These are phyloP conservation scores for Calophaca sinica DNA, from an alignment of 306 rosid genomes.

Conservation along the genomic window DNA sequence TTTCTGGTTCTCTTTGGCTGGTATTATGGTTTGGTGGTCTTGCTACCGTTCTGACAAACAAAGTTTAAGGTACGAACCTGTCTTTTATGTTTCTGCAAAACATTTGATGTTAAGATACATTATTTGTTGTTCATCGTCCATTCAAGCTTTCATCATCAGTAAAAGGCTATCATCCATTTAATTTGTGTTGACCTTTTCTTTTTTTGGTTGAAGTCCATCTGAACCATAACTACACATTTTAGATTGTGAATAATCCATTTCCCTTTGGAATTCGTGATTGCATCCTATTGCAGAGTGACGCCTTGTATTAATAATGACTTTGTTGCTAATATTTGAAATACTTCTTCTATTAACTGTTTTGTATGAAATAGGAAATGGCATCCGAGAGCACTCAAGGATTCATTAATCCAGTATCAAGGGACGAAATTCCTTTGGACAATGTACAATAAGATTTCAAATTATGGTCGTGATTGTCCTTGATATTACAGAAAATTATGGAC, in stretches of 20 bases:
- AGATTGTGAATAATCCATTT: background rate
- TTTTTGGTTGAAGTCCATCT: background rate
- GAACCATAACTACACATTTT: background rate
- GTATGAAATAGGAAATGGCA: background rate
- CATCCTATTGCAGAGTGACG: background rate
- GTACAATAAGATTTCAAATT: background rate
- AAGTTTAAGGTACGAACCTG: background rate
- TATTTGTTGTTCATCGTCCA: background rate
- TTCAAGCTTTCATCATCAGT: background rate
- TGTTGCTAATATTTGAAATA: background rate
- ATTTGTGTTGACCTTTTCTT: background rate
- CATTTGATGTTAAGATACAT: background rate
- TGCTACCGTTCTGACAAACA: background rate
- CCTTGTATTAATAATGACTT: background rate
- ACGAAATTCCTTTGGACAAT: background rate
- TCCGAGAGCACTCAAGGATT: background rate
- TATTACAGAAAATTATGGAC: background rate
- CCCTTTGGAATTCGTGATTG: background rate
- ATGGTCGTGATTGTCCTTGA: background rate
- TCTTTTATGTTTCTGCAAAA: background rate
- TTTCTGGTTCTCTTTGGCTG: slow-evolving; percentile 21
- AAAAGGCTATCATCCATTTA: background rate
- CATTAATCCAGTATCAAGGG: background rate
- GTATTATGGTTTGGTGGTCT: background rate
- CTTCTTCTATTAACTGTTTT: background rate